Percentiles rank a stretch among this genome's conserved stretches.
phyloP scores from a whole-genome alignment of 2,329 filamentous ascomycete genomes.

The Cyphellophora europaea region DNA sequence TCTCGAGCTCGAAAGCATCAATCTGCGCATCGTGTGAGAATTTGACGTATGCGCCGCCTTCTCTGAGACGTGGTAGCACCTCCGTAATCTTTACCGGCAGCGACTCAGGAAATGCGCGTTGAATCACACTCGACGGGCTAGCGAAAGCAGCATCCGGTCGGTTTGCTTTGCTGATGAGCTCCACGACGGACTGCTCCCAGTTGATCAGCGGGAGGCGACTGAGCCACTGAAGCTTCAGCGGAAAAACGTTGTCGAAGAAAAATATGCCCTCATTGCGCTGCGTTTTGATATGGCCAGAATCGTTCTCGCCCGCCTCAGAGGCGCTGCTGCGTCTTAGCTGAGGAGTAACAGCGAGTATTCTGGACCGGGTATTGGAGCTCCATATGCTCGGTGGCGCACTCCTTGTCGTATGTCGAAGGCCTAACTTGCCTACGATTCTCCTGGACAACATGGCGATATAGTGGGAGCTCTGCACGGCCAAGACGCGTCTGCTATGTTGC shows the following conservation, averaged over 20 bases:
- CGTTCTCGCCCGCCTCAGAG: constrained; percentile 21
- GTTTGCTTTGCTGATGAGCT: constrained; percentile 43
- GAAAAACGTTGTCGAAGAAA: constrained; percentile 89
- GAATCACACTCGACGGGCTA: constrained; percentile 46
- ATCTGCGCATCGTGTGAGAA: constrained; percentile 50
- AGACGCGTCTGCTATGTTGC: too few relatives aligned
- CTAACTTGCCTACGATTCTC: too few relatives aligned
- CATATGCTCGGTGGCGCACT: too few relatives aligned
- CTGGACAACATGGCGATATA: too few relatives aligned
- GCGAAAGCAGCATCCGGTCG: constrained; percentile 42
- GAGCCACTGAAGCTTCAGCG: constrained; percentile 61
- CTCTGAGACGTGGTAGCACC: constrained; percentile 74
- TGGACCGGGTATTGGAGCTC: too few relatives aligned
- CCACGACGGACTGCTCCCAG: constrained; percentile 35
- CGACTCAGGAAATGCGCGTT: constrained; percentile 53
- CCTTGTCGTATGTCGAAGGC: too few relatives aligned
- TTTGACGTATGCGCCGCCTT: constrained; percentile 90
- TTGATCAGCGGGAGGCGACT: constrained; percentile 42
- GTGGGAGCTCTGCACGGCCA: too few relatives aligned
- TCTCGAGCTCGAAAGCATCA: constrained; percentile 48
- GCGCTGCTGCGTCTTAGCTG: constrained; percentile 12
- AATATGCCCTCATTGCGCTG: constrained; percentile 69
- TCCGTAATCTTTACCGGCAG: constrained; percentile 64
- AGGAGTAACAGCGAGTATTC: too few relatives aligned
- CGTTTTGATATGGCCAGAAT: constrained; percentile 68